These are phyloP conservation scores for Aspergillus quadricinctus DNA, from an alignment of 2,329 filamentous ascomycete genomes.

Conservation along the genomic window DNA sequence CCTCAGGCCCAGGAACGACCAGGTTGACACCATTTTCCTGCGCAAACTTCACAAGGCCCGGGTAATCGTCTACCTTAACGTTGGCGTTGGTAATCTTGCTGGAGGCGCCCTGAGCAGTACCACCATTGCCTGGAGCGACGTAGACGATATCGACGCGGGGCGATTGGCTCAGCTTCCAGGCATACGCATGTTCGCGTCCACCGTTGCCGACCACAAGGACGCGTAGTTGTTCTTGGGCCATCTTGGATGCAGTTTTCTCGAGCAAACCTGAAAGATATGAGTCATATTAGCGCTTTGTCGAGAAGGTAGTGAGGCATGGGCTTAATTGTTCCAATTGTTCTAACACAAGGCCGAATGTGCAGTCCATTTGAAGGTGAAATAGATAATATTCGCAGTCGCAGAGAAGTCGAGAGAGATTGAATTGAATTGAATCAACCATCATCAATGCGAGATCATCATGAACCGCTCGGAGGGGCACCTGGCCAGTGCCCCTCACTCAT, in stretches of 20 bases:
- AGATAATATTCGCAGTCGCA: not conserved
- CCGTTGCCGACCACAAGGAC: constrained; percentile 90
- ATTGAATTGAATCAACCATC: not conserved
- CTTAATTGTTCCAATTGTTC: not conserved
- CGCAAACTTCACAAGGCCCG: constrained; percentile 70
- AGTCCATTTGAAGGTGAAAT: not conserved
- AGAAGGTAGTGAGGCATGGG: not conserved
- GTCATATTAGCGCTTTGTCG: not conserved
- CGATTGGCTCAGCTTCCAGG: constrained; percentile 89
- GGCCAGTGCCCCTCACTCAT: constrained; percentile 8
- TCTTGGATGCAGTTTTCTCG: constrained; percentile 21
- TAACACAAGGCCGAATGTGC: not conserved
- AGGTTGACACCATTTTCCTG: constrained; percentile 70
- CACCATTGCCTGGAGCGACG: constrained; percentile 75
- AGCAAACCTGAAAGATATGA: constrained; percentile 11
- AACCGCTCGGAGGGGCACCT: constrained; percentile 2
- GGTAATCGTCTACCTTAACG: constrained; percentile 72
- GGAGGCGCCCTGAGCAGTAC: constrained; percentile 57
- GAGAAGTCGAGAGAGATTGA: not conserved
- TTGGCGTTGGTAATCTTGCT: constrained; percentile 68
- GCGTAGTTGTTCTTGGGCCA: constrained; percentile 51
- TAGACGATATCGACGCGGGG: constrained; percentile 69
- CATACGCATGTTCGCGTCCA: constrained; percentile 88
- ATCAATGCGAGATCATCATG: not conserved
- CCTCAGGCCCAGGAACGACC: constrained; percentile 86